Evolutionary conservation across 2,329 filamentous ascomycete species (phyloP).

Genomic region (Oidium heveae): DNA sequence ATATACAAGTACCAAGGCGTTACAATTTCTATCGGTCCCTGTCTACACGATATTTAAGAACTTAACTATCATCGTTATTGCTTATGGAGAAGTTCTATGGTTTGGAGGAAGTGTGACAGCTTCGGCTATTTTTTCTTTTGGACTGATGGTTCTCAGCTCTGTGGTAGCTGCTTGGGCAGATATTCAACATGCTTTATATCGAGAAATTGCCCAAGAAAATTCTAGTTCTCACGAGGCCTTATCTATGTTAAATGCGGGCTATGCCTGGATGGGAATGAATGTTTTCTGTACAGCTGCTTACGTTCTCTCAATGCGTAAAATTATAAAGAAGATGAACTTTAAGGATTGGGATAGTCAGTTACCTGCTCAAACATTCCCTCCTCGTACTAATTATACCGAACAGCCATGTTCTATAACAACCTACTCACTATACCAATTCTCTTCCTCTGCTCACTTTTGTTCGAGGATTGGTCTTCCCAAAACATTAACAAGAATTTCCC

Average conservation of each 20-base stretch:
- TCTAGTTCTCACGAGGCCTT: constrained; percentile 45
- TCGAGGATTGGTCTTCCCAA: constrained; percentile 74
- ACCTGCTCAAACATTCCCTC: not conserved
- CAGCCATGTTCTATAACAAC: constrained; percentile 99
- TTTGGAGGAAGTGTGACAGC: constrained; percentile 81
- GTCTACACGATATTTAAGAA: constrained; percentile 99
- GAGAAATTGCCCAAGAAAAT: constrained; percentile 13
- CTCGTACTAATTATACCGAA: constrained; percentile 12
- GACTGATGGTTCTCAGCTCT: constrained; percentile 87
- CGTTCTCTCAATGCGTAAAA: constrained; percentile 82
- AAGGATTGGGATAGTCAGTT: constrained; percentile 96
- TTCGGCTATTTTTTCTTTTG: constrained; percentile 77
- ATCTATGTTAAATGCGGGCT: constrained; percentile 78
- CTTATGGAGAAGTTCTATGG: constrained; percentile 95
- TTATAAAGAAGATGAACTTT: constrained; percentile 98
- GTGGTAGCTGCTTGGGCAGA: constrained; percentile 93
- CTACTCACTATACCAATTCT: constrained; percentile 86
- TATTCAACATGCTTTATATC: constrained; percentile 57
- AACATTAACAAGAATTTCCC: constrained; percentile 85
- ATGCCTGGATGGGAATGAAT: constrained; percentile 95
- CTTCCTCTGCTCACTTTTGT: constrained; percentile 50
- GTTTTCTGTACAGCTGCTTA: constrained; percentile 86
- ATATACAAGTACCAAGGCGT: constrained; percentile 86
- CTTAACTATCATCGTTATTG: constrained; percentile 93
- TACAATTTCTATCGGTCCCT: constrained; percentile 88